Base-by-base conservation (phyloP, 2,329 filamentous ascomycete genomes). In the Gyromitra esculenta region DNA sequence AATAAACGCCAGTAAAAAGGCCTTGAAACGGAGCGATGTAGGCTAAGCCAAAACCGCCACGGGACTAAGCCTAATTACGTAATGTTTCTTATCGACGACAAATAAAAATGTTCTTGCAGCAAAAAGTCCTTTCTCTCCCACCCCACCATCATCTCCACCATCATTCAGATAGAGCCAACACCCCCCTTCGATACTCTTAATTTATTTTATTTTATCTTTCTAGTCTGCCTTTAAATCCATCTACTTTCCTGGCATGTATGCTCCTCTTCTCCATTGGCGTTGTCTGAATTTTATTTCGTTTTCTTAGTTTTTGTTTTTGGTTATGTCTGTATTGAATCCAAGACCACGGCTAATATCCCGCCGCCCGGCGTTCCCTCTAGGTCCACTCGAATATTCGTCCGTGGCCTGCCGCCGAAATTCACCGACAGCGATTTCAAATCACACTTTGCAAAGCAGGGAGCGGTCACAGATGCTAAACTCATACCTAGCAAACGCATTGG, bases 401-500 rank as follows among this genome's bases (percentile, higher is more conserved):
- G 92, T 88, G 87, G 94, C 77, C 87, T 99, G 75, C 96, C 96
- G 60, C 94, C 94, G 43, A 92, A 89, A 71, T 91, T 97, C 81
- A 91, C 90, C 11, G 93, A 96, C 84, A 90, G 91, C 68, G 92
- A 96, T 80, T 92, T 98, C 82, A 90, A 90, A 82, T 94, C 92
- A 82, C 94, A 98, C 85, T 99, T 99, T 84, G 89, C 91, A 76
- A 88, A 89, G 81, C 91, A 91, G 78, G 89, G 89, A 78, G 86
- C 91, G 79, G 89, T 97, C 82, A 98, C 95, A 68, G 96, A 99
- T 85, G 89, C 94, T 81, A 97, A 97, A 87, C 89, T 97, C 82
- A 92, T 98, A 82, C 89, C 93, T 5, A 90, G 94, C 82, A 90
- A 96, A 81, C 89, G 94, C 80, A 97, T 99, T 84, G 96, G 94